Base-by-base conservation (phyloP, 805 yeast genomes). In the Ogataea parapolymorpha region DNA sequence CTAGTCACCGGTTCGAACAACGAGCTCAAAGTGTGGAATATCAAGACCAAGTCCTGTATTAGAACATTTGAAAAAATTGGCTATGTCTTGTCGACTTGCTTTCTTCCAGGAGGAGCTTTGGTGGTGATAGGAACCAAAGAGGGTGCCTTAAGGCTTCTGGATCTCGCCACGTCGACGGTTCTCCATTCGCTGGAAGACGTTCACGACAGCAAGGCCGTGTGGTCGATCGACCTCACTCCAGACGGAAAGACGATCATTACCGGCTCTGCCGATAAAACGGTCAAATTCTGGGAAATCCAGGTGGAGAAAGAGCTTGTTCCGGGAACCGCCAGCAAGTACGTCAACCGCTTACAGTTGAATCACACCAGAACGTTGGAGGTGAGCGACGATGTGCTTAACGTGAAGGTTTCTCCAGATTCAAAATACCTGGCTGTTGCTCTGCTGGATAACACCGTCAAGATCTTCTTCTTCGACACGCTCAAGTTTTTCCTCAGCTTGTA, bases 381-480 rank as follows among this genome's bases (percentile, higher is more conserved):
- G 39, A 75, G 74, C 35, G 99, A 93, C 51, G 98, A 91, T 53
- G 82, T 93, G 6, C 67, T 93, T 38, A 68, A 85, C 32, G 85
- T 93, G 6, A 79, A 72, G 49, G 72, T 91, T 15, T 86, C 96
- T 0, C 88, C 95, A 3, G 93, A 88, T 57, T 68, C 79, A 39
- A 85, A 75, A 58, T 78, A 72, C 45, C 64, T 93, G 41, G 95
- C 97, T 5, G 84, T 85, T 5, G 85, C 97, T 2, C 68, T 93
- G 41, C 70, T 91, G 50, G 96, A 93, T 61, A 89, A 84, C 60
- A 93, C 96, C n/a, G 96, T 93, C 32, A 95, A 93, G 65, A 93
- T 93, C 14, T 88, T 93, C 55, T 91, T 83, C 60, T 70, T 81
- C 38, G 98, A 91, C 58, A 71, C 95, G 11, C 72, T 90, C 61